phyloP scores from a whole-genome alignment of 495 filamentous ascomycete genomes.

The Penicillium canariense region DNA sequence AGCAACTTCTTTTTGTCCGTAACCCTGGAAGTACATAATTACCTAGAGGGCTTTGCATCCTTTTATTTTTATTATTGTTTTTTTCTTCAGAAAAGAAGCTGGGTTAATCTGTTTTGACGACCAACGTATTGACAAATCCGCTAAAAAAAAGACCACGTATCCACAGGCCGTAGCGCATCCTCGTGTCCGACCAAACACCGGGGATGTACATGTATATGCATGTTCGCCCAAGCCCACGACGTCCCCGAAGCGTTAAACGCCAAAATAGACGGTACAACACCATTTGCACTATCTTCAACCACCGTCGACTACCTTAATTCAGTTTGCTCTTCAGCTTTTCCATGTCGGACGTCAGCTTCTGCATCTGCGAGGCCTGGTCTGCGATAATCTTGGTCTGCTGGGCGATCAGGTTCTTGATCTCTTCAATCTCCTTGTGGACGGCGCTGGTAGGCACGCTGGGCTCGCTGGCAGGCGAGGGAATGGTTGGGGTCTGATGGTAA shows the following conservation, averaged over 20 bases:
- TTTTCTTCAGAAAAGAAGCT: too few species aligned
- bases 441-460: conserved; percentile 17
- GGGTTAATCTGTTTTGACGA: conserved; percentile 7
- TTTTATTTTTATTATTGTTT: too few species aligned
- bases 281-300: neutral
- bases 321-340: conserved; percentile 47
- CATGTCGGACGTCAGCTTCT: conserved; percentile 44
- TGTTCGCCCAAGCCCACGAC: neutral
- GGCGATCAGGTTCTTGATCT: conserved; percentile 44
- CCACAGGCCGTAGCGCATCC: conserved; percentile 21
- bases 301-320: conserved; percentile 20
- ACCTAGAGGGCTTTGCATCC: too few species aligned
- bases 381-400: conserved; percentile 48
- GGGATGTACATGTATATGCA: conserved; percentile 2
- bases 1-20: too few species aligned
- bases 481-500: conserved; percentile 18
- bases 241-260: neutral
- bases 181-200: conserved; percentile 5
- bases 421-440: conserved; percentile 41
- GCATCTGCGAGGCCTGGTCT: conserved; percentile 43
- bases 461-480: conserved; percentile 23
- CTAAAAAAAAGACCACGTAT: conserved; percentile 26
- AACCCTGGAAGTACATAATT: too few species aligned
- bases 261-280: conserved; percentile 7
- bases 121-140: conserved; percentile 32